phyloP scores from a whole-genome alignment of 805 yeast species.

The Wickerhamomyces chambardii region DNA sequence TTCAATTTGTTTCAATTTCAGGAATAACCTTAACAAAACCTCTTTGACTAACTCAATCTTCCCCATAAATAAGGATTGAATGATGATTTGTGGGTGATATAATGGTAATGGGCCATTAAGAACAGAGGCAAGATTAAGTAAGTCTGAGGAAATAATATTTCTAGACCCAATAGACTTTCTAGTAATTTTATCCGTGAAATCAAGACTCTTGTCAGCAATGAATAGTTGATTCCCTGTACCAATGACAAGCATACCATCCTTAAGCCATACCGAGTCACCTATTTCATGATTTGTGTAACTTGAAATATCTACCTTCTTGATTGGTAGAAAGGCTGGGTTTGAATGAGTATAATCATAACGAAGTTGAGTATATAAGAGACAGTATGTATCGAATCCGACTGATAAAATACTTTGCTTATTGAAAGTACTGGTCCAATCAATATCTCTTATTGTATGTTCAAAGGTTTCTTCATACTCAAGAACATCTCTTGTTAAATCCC shows the following conservation, averaged over 20 bases:
- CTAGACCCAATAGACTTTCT: conserved; percentile 49
- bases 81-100: conserved; percentile 83
- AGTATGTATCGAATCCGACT: conserved; percentile 61
- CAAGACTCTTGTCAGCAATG: conserved; percentile 63
- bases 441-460: conserved; percentile 43
- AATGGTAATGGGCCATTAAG: conserved; percentile 86
- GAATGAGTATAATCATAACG: conserved; percentile 84
- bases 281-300: conserved; percentile 70
- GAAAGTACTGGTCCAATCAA: conserved; percentile 81
- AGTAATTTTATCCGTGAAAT: conserved; percentile 43
- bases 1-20: conserved; percentile 37
- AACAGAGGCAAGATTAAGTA: conserved; percentile 65
- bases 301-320: conserved; percentile 64
- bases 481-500: conserved; percentile 67
- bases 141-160: conserved; percentile 40
- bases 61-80: conserved; percentile 63
- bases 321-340: conserved; percentile 67
- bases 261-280: conserved; percentile 86
- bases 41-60: conserved; percentile 45
- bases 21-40: conserved; percentile 45
- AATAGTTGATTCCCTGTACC: conserved; percentile 90
- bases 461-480: conserved; percentile 48
- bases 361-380: conserved; percentile 68
- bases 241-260: conserved; percentile 67
- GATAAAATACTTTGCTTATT: conserved; percentile 66